Evolutionary conservation across 345 rosid genomes (phyloP).

Genomic region (Eucalyptus erythrocorys): DNA sequence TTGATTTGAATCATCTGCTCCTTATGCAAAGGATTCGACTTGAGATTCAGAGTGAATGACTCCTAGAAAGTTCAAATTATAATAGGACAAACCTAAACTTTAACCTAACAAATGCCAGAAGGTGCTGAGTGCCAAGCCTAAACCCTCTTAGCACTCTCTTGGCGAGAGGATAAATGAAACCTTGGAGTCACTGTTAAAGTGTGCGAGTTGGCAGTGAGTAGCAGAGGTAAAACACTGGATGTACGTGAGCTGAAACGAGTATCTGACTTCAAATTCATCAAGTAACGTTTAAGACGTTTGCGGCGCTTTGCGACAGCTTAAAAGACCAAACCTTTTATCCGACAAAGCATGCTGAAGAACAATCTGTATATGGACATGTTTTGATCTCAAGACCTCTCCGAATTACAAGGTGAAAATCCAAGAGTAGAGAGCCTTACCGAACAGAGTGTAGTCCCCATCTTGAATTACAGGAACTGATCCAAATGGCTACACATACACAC

Average conservation of each 20-base stretch:
- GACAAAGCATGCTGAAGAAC: neutral
- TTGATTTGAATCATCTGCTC: neutral
- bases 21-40: neutral
- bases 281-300: neutral
- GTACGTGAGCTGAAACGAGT: neutral
- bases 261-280: neutral
- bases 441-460: neutral
- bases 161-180: neutral
- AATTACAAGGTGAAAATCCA: neutral
- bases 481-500: constrained; percentile 36
- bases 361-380: neutral
- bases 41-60: neutral
- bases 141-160: neutral
- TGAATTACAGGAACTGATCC: constrained; percentile 42
- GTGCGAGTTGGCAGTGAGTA: neutral
- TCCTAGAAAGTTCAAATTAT: neutral
- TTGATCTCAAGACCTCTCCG: neutral
- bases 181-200: neutral
- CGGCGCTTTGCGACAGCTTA: neutral
- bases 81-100: neutral
- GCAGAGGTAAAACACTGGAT: neutral
- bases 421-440: constrained; percentile 15
- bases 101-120: neutral
- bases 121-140: neutral
- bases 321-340: neutral